Evolutionary conservation across 2,329 filamentous ascomycete genomes (phyloP).

Genomic region (Cordyceps farinosa): DNA sequence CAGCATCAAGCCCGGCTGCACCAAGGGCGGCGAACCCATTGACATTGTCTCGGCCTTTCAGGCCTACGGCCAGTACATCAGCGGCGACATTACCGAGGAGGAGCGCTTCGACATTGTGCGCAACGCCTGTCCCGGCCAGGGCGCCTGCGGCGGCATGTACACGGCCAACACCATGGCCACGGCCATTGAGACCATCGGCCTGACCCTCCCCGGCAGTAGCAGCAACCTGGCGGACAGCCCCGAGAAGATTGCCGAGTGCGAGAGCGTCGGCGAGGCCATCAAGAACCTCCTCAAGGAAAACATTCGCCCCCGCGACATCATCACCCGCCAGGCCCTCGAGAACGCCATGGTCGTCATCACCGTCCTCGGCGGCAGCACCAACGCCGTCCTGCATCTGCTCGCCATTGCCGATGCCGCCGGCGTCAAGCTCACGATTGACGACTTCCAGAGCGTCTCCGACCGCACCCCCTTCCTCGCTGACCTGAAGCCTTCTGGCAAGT

Average conservation of each 20-base stretch:
- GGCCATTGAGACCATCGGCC: slow-evolving; percentile 76
- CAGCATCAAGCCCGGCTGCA: slow-evolving; percentile 88
- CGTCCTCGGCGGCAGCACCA: slow-evolving; percentile 80
- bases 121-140: slow-evolving; percentile 66
- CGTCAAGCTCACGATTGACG: slow-evolving; percentile 77
- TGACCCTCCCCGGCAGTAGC: slow-evolving; percentile 78
- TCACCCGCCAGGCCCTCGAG: slow-evolving; percentile 78
- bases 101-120: slow-evolving; percentile 92
- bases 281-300: slow-evolving; percentile 72
- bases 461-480: slow-evolving; percentile 76
- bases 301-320: slow-evolving; percentile 72
- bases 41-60: slow-evolving; percentile 98
- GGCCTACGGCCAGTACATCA: slow-evolving; percentile 91
- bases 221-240: slow-evolving; percentile 73
- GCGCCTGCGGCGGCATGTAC: slow-evolving; percentile 79
- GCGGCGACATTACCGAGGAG: slow-evolving; percentile 86
- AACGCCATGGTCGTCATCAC: slow-evolving; percentile 81
- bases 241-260: slow-evolving; percentile 70
- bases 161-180: slow-evolving; percentile 85
- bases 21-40: slow-evolving; percentile 68
- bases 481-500: slow-evolving; percentile 81
- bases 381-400: slow-evolving; percentile 80
- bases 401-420: slow-evolving; percentile 80
- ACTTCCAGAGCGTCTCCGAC: slow-evolving; percentile 81
- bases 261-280: slow-evolving; percentile 68